Evolutionary conservation across 2,329 filamentous ascomycete species (phyloP), one percentile per base, ranked within the genome.

Genomic region (Metarhizium guizhouense): DNA sequence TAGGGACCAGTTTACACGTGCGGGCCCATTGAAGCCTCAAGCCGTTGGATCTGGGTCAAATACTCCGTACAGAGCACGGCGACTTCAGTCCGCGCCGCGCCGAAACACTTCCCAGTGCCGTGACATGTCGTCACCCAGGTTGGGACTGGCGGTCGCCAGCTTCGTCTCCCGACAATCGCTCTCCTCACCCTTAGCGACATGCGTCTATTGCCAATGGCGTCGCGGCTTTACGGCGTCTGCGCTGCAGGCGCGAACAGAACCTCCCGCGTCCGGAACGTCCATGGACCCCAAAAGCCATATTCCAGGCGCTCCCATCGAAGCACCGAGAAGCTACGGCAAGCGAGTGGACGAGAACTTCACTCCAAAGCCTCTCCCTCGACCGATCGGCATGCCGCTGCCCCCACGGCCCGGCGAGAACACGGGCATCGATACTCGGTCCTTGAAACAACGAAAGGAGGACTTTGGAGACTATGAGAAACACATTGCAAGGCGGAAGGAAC

Each of bases 401-500:
- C 94, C 94, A 0, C 73, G 78, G 56, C 73, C 82, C 13, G 90
- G 90, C 57, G 85, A 97, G 69, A 96, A 97, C 72, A 86, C 84
- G 2, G 91, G 91, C 54, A 70, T 88, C 58, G 89, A 95, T 64
- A 66, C 63, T 18, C 84, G 92, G 45, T 79, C 84, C 1, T 69
- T 88, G 59, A 76, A 76, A 58, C 78, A 96, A 72, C 82, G 84
- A 52, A 80, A 85, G 45, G 84, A 89, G 60, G 91, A 96, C 67
- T 90, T 95, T 67, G 84, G 89, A 60, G 78, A 94, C 71, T 92
- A 89, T 66, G 86, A 94, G 57, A 92, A 90, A 70, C 92, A 97
- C 68, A 72, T 96, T 7, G 78, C 82, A 60, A 82, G 85, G 61
- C 83, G 93, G 60, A 81, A 88, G 63, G 79, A 90, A 67, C 76